Percentiles rank a stretch among this genome's conserved stretches.
Conservation (phyloP, 2,329 filamentous ascomycete species). For the Zasmidium angulare region DNA sequence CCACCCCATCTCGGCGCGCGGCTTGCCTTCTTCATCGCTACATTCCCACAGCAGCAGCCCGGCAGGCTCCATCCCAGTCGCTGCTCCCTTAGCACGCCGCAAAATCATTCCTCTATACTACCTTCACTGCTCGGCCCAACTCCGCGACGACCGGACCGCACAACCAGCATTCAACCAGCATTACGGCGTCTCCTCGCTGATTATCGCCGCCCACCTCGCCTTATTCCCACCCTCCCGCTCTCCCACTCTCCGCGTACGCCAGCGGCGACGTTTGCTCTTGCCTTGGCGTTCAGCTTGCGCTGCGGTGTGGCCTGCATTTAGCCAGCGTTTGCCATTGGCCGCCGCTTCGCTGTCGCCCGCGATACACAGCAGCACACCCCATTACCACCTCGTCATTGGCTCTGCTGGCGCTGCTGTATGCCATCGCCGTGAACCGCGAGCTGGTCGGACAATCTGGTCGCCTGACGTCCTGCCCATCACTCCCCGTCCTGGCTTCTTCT, state of each 20-base stretch:
- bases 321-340: conserved; percentile 13
- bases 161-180: conserved; percentile 19
- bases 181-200: conserved; percentile 21
- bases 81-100: background rate
- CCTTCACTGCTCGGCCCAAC: conserved; percentile 13
- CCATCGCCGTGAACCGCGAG: conserved; percentile 1
- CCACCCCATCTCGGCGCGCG: conserved; percentile 7
- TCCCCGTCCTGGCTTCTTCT: background rate
- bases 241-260: background rate
- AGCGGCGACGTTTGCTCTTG: background rate
- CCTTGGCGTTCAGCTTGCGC: background rate
- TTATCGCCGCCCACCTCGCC: background rate
- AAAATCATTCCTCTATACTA: no score
- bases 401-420: conserved; percentile 11
- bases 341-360: conserved; percentile 10
- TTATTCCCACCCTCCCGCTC: background rate
- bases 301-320: conserved; percentile 8
- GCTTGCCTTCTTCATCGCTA: no score
- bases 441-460: conserved; percentile 16
- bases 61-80: conserved; percentile 1
- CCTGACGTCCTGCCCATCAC: conserved; percentile 3
- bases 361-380: conserved; percentile 14
- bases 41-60: conserved; percentile 8
- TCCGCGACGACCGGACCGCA: conserved; percentile 21
- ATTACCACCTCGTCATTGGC: conserved; percentile 14